Evolutionary conservation across 2,329 filamentous ascomycete genomes (phyloP).

Genomic region (Cladorrhinum sp.): DNA sequence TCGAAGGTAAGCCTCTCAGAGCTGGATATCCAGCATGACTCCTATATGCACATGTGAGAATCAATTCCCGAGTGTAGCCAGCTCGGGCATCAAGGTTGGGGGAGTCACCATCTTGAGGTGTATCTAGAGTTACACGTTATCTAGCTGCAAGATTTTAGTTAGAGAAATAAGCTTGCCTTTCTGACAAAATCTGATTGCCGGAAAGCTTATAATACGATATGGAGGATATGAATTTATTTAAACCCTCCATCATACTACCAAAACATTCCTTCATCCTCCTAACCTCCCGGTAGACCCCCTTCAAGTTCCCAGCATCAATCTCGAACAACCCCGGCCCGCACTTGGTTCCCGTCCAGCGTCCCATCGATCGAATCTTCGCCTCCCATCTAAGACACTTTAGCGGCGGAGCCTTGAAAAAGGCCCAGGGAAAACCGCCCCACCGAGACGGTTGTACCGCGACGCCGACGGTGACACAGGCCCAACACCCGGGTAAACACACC

Average conservation of each 20-base stretch:
- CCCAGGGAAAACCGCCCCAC: conserved; percentile 8
- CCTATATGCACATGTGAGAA: too few relatives aligned
- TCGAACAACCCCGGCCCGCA: not conserved
- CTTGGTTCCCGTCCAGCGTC: conserved; percentile 4
- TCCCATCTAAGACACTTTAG: conserved; percentile 5
- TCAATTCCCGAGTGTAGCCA: too few relatives aligned
- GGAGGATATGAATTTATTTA: too few relatives aligned
- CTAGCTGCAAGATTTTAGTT: too few relatives aligned
- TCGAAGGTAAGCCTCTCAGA: not conserved
- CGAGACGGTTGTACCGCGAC: not conserved
- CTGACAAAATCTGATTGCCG: too few relatives aligned
- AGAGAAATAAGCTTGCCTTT: too few relatives aligned
- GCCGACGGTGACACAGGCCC: not conserved
- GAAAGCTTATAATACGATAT: too few relatives aligned
- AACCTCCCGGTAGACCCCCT: not conserved
- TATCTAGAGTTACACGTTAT: too few relatives aligned
- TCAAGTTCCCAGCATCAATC: not conserved
- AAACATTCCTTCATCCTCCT: not conserved
- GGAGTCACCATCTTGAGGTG: not conserved
- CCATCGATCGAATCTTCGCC: not conserved
- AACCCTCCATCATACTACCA: too few relatives aligned
- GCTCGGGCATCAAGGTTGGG: too few relatives aligned
- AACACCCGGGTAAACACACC: conserved; percentile 19
- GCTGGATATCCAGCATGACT: too few relatives aligned
- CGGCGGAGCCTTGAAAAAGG: conserved; percentile 14